Percentiles rank a stretch among this genome's conserved stretches.
phyloP scores from a whole-genome alignment of 1,139 yeast genomes.

The Yamadazyma atlantica region DNA sequence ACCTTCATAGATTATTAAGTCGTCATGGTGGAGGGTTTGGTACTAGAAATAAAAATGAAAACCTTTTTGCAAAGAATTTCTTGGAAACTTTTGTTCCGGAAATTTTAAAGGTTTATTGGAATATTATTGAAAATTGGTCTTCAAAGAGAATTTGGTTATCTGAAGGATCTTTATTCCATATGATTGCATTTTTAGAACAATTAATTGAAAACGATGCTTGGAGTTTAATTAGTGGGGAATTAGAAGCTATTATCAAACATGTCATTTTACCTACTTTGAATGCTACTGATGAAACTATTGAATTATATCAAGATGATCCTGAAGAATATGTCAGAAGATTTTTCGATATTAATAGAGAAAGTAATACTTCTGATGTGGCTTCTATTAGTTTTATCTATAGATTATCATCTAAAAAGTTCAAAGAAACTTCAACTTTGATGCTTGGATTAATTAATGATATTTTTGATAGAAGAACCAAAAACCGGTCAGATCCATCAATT shows the following conservation, averaged over 20 bases:
- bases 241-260: constrained; percentile 58
- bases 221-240: constrained; percentile 52
- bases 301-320: constrained; percentile 68
- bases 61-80: constrained; percentile 47
- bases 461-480: constrained; percentile 42
- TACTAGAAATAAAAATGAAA: constrained; percentile 33
- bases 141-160: constrained; percentile 57
- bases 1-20: constrained; percentile 56
- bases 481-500: constrained; percentile 26
- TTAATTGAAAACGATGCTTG: constrained; percentile 57
- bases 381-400: constrained; percentile 71
- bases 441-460: constrained; percentile 51
- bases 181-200: constrained; percentile 65
- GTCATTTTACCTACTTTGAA: constrained; percentile 64
- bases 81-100: constrained; percentile 58
- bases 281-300: constrained; percentile 55
- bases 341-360: constrained; percentile 70
- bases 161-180: constrained; percentile 58
- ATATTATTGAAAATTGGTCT: constrained; percentile 60
- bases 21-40: constrained; percentile 54
- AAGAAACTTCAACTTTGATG: constrained; percentile 40
- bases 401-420: constrained; percentile 47
- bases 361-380: constrained; percentile 76
- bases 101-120: constrained; percentile 58
- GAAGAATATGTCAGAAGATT: constrained; percentile 71